Conservation (phyloP, 2,329 filamentous ascomycete species). For the Thermomyces lanuginosus region DNA sequence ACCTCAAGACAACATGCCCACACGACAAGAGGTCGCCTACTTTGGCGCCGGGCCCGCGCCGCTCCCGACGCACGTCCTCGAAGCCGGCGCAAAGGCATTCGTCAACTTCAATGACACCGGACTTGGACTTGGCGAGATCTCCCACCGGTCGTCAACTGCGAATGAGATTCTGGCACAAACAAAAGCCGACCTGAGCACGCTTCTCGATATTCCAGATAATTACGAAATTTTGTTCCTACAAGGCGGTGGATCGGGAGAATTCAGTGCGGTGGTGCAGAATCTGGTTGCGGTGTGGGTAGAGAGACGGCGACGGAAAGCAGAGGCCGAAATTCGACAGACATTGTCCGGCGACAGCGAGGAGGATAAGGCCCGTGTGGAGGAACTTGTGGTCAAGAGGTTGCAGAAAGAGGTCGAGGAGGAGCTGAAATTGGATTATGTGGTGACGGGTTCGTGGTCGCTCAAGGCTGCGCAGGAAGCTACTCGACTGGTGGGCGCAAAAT, state of each 20-base stretch:
- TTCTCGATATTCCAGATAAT: slow-evolving; percentile 67
- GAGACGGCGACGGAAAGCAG: slow-evolving; percentile 44
- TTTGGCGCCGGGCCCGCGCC: slow-evolving; percentile 85
- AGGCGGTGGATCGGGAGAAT: slow-evolving; percentile 71
- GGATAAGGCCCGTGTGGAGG: slow-evolving; percentile 37
- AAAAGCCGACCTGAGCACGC: slow-evolving; percentile 54
- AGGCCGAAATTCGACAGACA: slow-evolving; percentile 33
- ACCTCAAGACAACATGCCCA: too few species aligned
- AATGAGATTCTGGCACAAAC: slow-evolving; percentile 62
- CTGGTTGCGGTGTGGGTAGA: slow-evolving; percentile 69
- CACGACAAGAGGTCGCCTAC: slow-evolving; percentile 63
- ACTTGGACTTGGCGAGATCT: slow-evolving; percentile 76
- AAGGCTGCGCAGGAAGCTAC: slow-evolving; percentile 76
- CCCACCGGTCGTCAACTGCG: slow-evolving; percentile 68
- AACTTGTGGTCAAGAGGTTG: slow-evolving; percentile 43
- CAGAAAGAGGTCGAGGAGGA: slow-evolving; percentile 50
- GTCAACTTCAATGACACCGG: slow-evolving; percentile 69
- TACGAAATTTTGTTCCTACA: slow-evolving; percentile 70
- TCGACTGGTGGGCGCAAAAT: slow-evolving; percentile 56
- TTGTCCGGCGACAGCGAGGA: slow-evolving; percentile 25
- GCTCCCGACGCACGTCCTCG: slow-evolving; percentile 65
- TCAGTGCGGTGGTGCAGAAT: slow-evolving; percentile 72
- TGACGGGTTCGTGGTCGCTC: slow-evolving; percentile 79
- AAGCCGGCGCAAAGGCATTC: slow-evolving; percentile 58
- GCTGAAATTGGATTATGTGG: slow-evolving; percentile 71